A percentile compares a stretch with the other conserved stretches of the same genome.
phyloP scores from a whole-genome alignment of 2,329 filamentous ascomycete species.

The Cordyceps javanica region DNA sequence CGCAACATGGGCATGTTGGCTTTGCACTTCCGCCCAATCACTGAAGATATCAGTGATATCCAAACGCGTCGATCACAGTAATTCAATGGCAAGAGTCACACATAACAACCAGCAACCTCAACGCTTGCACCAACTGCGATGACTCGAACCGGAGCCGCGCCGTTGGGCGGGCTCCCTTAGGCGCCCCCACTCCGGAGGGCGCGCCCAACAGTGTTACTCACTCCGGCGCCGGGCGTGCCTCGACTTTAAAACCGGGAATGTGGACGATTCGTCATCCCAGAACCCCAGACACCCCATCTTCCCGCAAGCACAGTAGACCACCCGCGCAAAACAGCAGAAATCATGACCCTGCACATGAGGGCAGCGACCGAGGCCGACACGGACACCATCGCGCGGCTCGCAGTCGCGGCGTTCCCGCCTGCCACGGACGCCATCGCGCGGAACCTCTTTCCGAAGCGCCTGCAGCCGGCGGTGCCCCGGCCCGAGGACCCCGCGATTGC shows the following conservation, averaged over 20 bases:
- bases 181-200: constrained; percentile 2
- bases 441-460: constrained; percentile 14
- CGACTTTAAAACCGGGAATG: not conserved
- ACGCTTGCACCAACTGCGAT: not conserved
- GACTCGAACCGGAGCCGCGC: not conserved
- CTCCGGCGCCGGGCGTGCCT: not conserved
- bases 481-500: constrained; percentile 4
- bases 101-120: not conserved
- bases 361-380: constrained; percentile 20
- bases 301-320: not conserved
- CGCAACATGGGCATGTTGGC: no score
- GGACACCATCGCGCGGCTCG: constrained; percentile 21
- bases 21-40: no score
- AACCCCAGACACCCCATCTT: not conserved
- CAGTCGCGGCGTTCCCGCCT: constrained; percentile 19
- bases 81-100: no score
- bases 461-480: constrained; percentile 8
- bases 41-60: no score
- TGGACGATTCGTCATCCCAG: not conserved
- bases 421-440: constrained; percentile 15
- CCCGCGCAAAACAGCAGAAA: not conserved
- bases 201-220: not conserved
- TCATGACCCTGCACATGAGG: constrained; percentile 22
- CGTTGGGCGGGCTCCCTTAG: not conserved
- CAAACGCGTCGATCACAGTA: no score